Base-by-base conservation (phyloP, 805 yeast genomes). In the Monosporozyma servazzii region DNA sequence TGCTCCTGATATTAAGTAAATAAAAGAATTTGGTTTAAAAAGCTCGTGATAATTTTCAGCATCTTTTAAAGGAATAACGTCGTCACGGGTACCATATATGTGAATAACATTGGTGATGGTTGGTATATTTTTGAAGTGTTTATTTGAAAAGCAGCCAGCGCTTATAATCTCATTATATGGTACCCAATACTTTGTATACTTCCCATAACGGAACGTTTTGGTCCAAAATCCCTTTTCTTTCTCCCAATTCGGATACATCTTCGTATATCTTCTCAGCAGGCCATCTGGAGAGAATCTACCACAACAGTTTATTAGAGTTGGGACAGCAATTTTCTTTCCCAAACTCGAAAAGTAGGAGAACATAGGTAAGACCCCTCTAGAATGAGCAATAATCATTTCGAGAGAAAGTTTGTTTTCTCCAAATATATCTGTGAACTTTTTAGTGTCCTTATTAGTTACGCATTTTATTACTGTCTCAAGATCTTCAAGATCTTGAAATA, bases 341-440 rank as follows among this genome's bases (percentile, higher is more conserved):
- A 62, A 67, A 39, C 58, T 21, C 2, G 30, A 51, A 3, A 84
- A 83, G 86, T 90, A 90, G 51, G 77, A 70, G 59, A 87, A 82
- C 82, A 82, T 80, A 5, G 90, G 82, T 27, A 85, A 76, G 3
- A 79, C 75, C 9, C 96, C 96, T 53, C 96, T 73, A 0, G 96
- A 87, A 65, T 90, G 97, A 3, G 81, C 84, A 30, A 86, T 76
- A 4, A 89, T 70, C 1, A 86, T 71, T 50, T 78, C 76, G 20
- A 86, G 66, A 3, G 75, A 65, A 49, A 81, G 71, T 46, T 68
- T 10, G 4, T 21, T 39, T n/a, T 17, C 40, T 2, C 29, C 29
- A 8, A 31, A 36, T 11, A 36, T 20, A 5, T 10, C 31, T 17
- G 10, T 23, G 9, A 29, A 17, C 6, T 18, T 13, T 5, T 18